These are phyloP conservation scores for Hydrangea macrophylla DNA, from an alignment of 148 eudicot species.

Conservation along the genomic window DNA sequence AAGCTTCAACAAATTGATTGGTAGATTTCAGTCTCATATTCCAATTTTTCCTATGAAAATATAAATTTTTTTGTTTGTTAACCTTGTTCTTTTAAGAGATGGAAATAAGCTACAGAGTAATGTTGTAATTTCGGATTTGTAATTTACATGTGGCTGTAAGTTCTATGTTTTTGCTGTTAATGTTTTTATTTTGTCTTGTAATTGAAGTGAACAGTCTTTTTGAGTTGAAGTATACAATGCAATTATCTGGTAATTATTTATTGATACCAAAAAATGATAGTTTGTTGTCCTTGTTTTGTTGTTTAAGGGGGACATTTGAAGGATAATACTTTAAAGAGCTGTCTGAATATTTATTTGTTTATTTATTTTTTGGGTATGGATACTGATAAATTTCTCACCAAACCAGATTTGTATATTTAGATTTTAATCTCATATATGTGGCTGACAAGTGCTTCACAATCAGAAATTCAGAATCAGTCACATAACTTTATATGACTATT, in stretches of 20 bases:
- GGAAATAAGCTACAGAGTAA: constrained; percentile 15
- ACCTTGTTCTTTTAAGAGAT: constrained; percentile 23
- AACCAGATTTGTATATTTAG: too few species aligned
- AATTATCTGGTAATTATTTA: background rate
- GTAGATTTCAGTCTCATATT: constrained; percentile 19
- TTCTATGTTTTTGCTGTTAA: background rate
- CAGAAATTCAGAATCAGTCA: too few species aligned
- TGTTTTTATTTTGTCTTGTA: background rate
- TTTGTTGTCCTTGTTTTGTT: too few species aligned
- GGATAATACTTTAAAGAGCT: too few species aligned
- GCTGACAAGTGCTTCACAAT: too few species aligned
- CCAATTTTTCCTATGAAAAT: constrained; percentile 6
- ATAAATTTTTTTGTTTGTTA: constrained; percentile 16
- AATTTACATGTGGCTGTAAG: background rate
- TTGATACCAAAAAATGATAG: too few species aligned
- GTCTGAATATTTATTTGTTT: too few species aligned
- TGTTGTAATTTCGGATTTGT: constrained; percentile 7
- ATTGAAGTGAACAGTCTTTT: background rate
- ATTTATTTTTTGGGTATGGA: too few species aligned
- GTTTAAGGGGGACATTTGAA: too few species aligned
- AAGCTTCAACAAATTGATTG: background rate
- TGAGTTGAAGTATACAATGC: background rate
- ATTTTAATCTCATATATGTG: too few species aligned
- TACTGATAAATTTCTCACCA: too few species aligned
- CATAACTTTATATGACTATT: too few species aligned